Evolutionary conservation across 441 rosid genomes (phyloP), one percentile per base, ranked within the genome.

Genomic region (Erysimum cheiri): DNA sequence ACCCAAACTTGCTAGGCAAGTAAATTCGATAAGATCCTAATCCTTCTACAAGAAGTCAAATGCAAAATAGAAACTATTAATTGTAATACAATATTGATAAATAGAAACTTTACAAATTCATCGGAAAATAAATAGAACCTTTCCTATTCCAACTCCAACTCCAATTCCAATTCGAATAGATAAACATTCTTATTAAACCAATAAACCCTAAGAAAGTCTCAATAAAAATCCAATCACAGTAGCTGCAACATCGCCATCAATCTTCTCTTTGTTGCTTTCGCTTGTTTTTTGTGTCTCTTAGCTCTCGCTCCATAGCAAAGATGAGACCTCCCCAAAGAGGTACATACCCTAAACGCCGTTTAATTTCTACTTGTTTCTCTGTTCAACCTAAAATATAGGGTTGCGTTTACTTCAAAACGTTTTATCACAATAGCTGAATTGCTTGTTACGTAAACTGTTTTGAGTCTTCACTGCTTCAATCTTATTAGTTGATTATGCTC

Each of bases 321-420:
- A 64, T 64, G 69, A 64, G 22, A 48, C 46, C 8, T 35, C 46
- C 69, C 8, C 19, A 19, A 12, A 48, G 24, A 33, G 46, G 69
- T 64, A 19, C 4, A 5, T 33, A 35, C 47, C 46, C 69, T 64
- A 32, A 3, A 32, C 24, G 10, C 53, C 29, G 3, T 31, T 15
- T 28, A 3, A 0, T 14, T 19, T 47, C 5, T 8, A 8, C 52
- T 17, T 47, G n/a, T 19, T 10, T 41, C 24, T 41, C 37, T 40
- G 22, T 41, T 41, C 5, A 37, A 61, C 14, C 53, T 44, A 31
- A 15, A 46, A 7, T 46, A 11, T 44, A 31, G 67, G 31, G 55
- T 46, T 46, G 3, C 13, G 5, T 31, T 62, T 43, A 60, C 13
- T 1, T 28, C 17, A 60, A 14, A 14, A 22, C 24, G 24, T 22